Conservation (phyloP, 2,329 filamentous ascomycete species). For the Westerdykella sp. region DNA sequence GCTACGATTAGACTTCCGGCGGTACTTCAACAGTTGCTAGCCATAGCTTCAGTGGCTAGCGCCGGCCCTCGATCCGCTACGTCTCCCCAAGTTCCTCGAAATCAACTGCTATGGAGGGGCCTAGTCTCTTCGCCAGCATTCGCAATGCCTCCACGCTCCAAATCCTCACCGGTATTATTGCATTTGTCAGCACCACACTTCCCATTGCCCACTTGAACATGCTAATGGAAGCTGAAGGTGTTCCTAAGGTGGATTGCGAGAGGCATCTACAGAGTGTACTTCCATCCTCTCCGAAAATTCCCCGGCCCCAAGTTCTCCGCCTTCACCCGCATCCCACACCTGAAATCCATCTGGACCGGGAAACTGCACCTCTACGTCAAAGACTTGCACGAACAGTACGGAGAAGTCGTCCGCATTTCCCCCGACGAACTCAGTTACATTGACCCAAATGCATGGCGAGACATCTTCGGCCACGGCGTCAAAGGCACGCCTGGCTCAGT, state of each 20-base stretch:
- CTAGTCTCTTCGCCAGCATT: background rate
- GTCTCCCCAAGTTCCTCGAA: too few species aligned
- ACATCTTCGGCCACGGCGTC: conserved; percentile 31
- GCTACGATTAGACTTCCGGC: too few species aligned
- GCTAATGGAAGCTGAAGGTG: background rate
- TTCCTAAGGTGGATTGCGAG: conserved; percentile 2
- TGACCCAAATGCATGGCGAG: conserved; percentile 30
- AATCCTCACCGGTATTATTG: conserved; percentile 3
- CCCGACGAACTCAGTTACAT: conserved; percentile 40
- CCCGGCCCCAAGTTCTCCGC: conserved; percentile 39
- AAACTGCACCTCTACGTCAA: conserved; percentile 11
- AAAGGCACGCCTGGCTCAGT: conserved; percentile 13
- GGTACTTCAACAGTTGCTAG: too few species aligned
- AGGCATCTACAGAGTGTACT: conserved; percentile 31
- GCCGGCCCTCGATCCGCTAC: too few species aligned
- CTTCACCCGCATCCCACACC: conserved; percentile 31
- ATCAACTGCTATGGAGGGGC: too few species aligned
- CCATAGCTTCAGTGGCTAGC: too few species aligned
- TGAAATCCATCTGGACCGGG: conserved; percentile 20
- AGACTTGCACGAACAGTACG: conserved; percentile 37
- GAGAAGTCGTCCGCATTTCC: conserved; percentile 37
- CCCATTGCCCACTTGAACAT: background rate
- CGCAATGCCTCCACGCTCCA: conserved; percentile 6
- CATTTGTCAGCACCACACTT: conserved; percentile 6
- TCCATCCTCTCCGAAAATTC: conserved; percentile 40